Percentiles rank a stretch among this genome's conserved stretches.
Conservation (phyloP, 371 early-diverging fungal species). For the Mortierella sp. region DNA sequence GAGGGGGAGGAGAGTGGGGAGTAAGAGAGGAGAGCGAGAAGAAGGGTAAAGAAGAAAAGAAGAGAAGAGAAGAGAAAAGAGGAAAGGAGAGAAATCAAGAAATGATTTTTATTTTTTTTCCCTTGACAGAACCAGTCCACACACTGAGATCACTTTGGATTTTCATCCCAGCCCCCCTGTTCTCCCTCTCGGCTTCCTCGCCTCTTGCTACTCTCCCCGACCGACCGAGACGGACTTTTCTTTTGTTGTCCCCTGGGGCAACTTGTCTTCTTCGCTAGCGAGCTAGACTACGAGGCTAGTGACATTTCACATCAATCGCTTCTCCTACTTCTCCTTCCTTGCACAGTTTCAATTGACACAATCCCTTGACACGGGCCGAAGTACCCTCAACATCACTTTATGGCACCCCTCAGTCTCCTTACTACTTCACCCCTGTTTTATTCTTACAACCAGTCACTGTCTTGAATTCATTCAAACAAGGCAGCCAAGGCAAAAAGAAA, state of each 20-base stretch:
- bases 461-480: background rate
- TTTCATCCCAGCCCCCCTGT: background rate
- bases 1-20: background rate
- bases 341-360: background rate
- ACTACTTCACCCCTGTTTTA: background rate
- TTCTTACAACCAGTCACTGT: background rate
- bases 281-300: background rate
- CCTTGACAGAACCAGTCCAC: background rate
- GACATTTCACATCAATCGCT: background rate
- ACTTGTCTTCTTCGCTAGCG: background rate
- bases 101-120: background rate
- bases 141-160: no score
- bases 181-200: background rate
- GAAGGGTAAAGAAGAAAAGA: conserved; percentile 11
- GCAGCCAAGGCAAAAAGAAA: background rate
- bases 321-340: background rate
- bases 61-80: background rate
- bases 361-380: background rate
- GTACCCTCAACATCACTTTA: background rate
- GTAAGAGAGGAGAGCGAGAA: background rate
- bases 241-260: background rate
- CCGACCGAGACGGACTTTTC: conserved; percentile 11
- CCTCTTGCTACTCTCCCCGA: background rate
- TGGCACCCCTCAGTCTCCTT: background rate
- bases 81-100: background rate